These are phyloP conservation scores for Diatrype stigma DNA, from an alignment of 2,329 filamentous ascomycete species.

Conservation along the genomic window DNA sequence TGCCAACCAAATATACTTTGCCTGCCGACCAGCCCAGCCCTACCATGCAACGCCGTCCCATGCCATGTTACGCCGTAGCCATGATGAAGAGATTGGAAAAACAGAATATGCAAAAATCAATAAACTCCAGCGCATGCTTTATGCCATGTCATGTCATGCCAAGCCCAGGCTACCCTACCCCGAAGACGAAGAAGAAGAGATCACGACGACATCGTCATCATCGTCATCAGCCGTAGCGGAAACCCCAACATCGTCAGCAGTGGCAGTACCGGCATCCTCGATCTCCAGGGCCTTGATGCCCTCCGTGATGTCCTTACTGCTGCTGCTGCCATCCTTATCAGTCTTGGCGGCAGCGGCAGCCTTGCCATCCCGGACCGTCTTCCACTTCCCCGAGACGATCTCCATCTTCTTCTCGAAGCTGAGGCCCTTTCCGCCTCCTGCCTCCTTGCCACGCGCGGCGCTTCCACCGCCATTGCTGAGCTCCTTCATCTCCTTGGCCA, in stretches of 20 bases:
- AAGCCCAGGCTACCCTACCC: no score
- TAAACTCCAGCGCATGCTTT: no score
- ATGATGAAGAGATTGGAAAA: no score
- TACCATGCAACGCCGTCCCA: no score
- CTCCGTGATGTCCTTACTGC: constrained; percentile 26
- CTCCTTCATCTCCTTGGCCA: neutral
- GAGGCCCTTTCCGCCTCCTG: constrained; percentile 21
- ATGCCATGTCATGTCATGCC: no score
- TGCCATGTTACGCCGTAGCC: no score
- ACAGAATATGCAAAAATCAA: no score
- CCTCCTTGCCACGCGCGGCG: no score
- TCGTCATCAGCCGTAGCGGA: neutral
- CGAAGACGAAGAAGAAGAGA: constrained; percentile 1
- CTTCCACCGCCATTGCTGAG: no score
- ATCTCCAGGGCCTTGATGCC: neutral
- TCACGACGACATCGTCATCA: neutral
- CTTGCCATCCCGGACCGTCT: constrained; percentile 29
- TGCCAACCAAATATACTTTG: no score
- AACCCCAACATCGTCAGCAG: neutral
- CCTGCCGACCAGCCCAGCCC: no score
- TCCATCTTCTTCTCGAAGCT: constrained; percentile 66
- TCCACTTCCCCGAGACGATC: constrained; percentile 54
- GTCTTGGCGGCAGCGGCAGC: neutral
- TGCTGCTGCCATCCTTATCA: neutral
- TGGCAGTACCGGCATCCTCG: neutral